Evolutionary conservation across 805 yeast species (phyloP), one percentile per base, ranked within the genome.

Genomic region (Pichia kluyveri): DNA sequence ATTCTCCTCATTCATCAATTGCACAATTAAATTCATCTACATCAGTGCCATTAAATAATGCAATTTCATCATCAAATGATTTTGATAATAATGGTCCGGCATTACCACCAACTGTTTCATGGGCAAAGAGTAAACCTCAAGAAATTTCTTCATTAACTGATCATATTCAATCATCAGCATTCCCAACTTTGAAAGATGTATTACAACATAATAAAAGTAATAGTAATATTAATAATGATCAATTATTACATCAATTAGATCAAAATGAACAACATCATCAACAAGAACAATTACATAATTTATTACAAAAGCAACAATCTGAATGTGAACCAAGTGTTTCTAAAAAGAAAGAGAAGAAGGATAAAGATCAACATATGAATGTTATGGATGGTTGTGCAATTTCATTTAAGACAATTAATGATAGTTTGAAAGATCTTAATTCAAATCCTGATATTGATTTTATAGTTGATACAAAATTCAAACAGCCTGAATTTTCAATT

Each of bases 41-140:
- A 28, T 34, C 37, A 10, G 8, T 14, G 1, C 28, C 55, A 23
- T 23, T 23, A 23, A 23, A 23, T 11, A 38, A 39, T 19, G n/a
- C 42, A 7, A 23, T 32, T 8, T 27, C 30, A 7, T 38, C 30
- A 11, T 12, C 37, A 17, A 27, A 23, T 39, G 40, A 40, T 47
- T 46, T 5, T 42, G 51, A 50, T 26, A 59, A 50, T 19, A 59
- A 55, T 37, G 60, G 81, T 4, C 48, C 52, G 8, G 45, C 54
- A 11, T 71, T 86, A 45, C 93, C 93, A 9, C 75, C 83, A 1
- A 76, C 88, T 18, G 86, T 83, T 1, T 79, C 84, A 5, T 83
- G 90, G 90, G 82, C 60, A 53, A 37, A 59, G 43, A 38, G 18
- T 6, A 44, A 46, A 32, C n/a, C 46, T 14, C 42, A 18, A 38